Percentiles rank a stretch among this genome's conserved stretches.
These are phyloP conservation scores for Auriscalpium orientale DNA, from an alignment of 768 basidiomycete genomes.

Conservation along the genomic window DNA sequence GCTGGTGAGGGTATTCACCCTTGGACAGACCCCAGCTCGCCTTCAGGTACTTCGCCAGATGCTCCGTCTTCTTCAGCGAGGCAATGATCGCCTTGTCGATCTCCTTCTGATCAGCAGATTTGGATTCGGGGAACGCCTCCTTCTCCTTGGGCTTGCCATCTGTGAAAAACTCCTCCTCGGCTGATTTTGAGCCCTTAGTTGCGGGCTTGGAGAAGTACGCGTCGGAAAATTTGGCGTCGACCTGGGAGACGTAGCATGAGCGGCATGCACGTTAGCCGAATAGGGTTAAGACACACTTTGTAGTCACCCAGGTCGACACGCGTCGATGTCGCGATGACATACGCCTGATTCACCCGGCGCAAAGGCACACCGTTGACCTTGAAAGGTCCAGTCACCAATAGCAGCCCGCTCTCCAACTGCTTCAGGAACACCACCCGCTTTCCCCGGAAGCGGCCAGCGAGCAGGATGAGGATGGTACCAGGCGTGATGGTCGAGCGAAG, in stretches of 20 bases:
- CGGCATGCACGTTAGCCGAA: conserved; percentile 67
- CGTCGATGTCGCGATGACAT: conserved; percentile 97
- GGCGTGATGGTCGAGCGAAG: conserved; percentile 87
- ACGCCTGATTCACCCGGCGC: conserved; percentile 96
- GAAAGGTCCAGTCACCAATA: conserved; percentile 96
- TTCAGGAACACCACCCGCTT: conserved; percentile 99
- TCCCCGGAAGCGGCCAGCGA: conserved; percentile 96
- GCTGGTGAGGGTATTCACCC: conserved; percentile 93
- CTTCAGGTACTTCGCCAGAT: conserved; percentile 88
- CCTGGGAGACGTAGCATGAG: conserved; percentile 54
- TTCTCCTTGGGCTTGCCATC: conserved; percentile 89
- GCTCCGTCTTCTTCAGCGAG: conserved; percentile 84
- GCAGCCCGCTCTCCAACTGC: conserved; percentile 84
- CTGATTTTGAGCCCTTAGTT: conserved; percentile 62
- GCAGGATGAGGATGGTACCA: conserved; percentile 90
- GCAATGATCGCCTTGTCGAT: conserved; percentile 74
- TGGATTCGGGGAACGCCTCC: conserved; percentile 78
- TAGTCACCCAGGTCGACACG: conserved; percentile 74
- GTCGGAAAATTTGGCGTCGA: conserved; percentile 89
- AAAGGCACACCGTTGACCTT: conserved; percentile 98
- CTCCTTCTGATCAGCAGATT: conserved; percentile 86
- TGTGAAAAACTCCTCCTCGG: conserved; percentile 96
- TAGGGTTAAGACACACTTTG: conserved; percentile 43
- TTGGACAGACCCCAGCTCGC: conserved; percentile 91
- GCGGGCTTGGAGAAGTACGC: conserved; percentile 84